These are phyloP conservation scores for Penicillium crystallinum DNA, from an alignment of 495 filamentous ascomycete species.

Conservation along the genomic window DNA sequence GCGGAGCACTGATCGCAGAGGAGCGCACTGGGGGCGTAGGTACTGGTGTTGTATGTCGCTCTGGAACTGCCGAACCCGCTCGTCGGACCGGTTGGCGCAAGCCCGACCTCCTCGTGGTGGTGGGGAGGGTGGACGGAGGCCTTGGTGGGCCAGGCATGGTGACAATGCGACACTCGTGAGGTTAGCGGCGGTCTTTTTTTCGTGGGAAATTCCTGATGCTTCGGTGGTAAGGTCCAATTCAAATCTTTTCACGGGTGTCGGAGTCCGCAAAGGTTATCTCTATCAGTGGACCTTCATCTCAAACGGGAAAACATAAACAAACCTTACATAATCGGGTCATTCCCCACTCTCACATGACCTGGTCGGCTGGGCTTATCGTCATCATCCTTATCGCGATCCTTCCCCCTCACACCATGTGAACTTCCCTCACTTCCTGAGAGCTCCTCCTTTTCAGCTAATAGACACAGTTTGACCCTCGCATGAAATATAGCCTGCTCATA, in stretches of 20 bases:
- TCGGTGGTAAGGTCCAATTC: neutral
- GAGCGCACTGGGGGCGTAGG: slow-evolving; percentile 55
- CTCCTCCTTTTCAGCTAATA: neutral
- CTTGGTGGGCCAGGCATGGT: slow-evolving; percentile 53
- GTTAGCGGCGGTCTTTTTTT: neutral
- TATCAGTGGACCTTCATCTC: slow-evolving; percentile 21
- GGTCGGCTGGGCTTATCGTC: slow-evolving; percentile 12
- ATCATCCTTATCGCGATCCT: slow-evolving; percentile 10
- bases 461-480: neutral
- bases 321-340: slow-evolving; percentile 29
- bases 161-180: slow-evolving; percentile 3
- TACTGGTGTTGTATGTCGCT: slow-evolving; percentile 56
- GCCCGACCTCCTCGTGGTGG: slow-evolving; percentile 48
- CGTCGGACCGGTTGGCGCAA: slow-evolving; percentile 51
- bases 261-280: slow-evolving; percentile 5
- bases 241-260: neutral
- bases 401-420: neutral
- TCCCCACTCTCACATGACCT: slow-evolving; percentile 33
- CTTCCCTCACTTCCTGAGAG: neutral
- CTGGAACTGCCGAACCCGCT: slow-evolving; percentile 26
- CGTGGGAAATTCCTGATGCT: neutral
- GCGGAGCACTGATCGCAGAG: slow-evolving; percentile 42
- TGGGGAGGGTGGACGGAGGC: slow-evolving; percentile 45
- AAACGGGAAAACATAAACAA: slow-evolving; percentile 45
- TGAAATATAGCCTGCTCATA: neutral